These are phyloP conservation scores for Pythium insidiosum DNA, from an alignment of 352 stramenopile species.

Conservation along the genomic window DNA sequence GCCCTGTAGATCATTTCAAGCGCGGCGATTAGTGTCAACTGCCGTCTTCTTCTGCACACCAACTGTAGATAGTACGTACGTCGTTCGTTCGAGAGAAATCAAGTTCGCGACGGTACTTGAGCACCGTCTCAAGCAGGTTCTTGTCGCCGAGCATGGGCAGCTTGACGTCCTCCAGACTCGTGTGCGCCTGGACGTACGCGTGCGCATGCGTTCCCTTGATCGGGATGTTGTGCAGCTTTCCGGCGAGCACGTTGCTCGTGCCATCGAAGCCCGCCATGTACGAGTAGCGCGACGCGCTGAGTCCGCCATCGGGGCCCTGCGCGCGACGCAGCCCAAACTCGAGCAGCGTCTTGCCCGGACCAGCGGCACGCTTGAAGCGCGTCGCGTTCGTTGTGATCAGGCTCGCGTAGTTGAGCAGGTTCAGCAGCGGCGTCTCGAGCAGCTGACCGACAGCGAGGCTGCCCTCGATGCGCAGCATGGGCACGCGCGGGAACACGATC, in stretches of 20 bases:
- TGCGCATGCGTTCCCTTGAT: conserved; percentile 98
- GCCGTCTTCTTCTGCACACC: not conserved
- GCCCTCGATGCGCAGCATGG: conserved; percentile 90
- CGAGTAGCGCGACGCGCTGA: conserved; percentile 95
- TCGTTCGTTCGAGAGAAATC: conserved; percentile 72
- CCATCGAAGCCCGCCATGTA: conserved; percentile 98
- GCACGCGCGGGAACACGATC: conserved; percentile 95
- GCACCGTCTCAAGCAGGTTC: conserved; percentile 74
- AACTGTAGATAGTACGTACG: conserved; percentile 22
- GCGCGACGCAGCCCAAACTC: conserved; percentile 93
- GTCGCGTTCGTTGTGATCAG: conserved; percentile 98
- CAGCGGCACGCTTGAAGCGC: conserved; percentile 92
- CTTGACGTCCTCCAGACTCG: conserved; percentile 88
- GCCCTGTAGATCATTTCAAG: too few relatives aligned
- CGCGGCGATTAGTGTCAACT: too few relatives aligned
- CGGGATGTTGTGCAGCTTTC: conserved; percentile 92
- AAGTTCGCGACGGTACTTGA: conserved; percentile 76
- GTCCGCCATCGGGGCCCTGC: conserved; percentile 96
- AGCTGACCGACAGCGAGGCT: conserved; percentile 94
- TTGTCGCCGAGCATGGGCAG: conserved; percentile 48
- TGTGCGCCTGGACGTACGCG: conserved; percentile 96
- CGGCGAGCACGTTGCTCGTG: conserved; percentile 96
- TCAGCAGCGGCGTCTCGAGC: conserved; percentile 97
- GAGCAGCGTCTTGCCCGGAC: conserved; percentile 76
- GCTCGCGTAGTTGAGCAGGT: conserved; percentile 97